Conservation (phyloP, 352 stramenopile species). For the Globisporangium carolinianum region DNA sequence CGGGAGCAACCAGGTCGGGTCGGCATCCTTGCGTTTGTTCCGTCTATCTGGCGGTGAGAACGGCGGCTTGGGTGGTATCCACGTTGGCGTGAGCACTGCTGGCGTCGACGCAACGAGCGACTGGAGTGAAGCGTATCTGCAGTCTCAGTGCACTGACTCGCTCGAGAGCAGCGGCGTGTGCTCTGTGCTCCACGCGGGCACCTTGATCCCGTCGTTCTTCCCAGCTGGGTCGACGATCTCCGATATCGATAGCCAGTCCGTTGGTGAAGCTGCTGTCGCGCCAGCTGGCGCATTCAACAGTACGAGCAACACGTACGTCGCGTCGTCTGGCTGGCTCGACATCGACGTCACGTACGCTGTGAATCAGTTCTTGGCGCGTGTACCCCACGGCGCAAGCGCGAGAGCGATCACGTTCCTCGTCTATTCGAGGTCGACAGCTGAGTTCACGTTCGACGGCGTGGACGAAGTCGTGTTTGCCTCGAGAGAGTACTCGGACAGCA, state of each 20-base stretch:
- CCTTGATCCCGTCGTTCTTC: constrained; percentile 24
- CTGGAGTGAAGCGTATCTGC: constrained; percentile 35
- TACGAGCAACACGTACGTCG: constrained; percentile 28
- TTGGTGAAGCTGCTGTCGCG: constrained; percentile 23
- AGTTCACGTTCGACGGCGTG: constrained; percentile 44
- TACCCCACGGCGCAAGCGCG: constrained; percentile 9
- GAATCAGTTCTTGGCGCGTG: constrained; percentile 37
- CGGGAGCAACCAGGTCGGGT: constrained; percentile 44
- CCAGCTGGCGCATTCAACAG: constrained; percentile 30
- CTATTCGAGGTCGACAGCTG: constrained; percentile 30
- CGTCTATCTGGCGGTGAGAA: constrained; percentile 59
- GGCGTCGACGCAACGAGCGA: constrained; percentile 9
- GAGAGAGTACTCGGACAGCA: constrained; percentile 29
- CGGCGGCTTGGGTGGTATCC: constrained; percentile 42
- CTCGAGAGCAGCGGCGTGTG: constrained; percentile 16
- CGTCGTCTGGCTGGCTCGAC: constrained; percentile 42
- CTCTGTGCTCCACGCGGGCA: constrained; percentile 13
- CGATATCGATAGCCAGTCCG: constrained; percentile 13
- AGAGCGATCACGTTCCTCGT: constrained; percentile 47
- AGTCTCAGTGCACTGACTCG: constrained; percentile 3
- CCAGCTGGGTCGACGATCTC: constrained; percentile 22
- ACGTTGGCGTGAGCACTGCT: constrained; percentile 33
- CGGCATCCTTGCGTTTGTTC: constrained; percentile 44
- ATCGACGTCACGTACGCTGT: constrained; percentile 60
- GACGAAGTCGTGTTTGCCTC: constrained; percentile 56